Conservation (phyloP, 805 yeast species). For the Pichia scutulata region DNA sequence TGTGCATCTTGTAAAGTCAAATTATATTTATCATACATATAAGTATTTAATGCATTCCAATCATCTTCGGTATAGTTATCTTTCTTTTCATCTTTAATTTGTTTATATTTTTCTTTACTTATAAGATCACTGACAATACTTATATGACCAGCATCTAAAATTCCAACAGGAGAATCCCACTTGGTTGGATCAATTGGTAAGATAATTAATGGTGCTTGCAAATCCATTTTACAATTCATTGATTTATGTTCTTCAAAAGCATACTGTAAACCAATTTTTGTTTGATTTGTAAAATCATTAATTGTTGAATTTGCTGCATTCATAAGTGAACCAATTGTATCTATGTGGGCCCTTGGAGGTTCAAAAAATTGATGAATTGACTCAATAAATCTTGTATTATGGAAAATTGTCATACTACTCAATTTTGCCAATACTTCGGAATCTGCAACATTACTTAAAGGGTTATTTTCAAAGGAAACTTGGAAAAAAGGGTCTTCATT, state of each 20-base stretch:
- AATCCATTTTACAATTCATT: conserved; percentile 71
- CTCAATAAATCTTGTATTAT: conserved; percentile 78
- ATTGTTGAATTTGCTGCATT: conserved; percentile 93
- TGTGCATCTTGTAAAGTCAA: conserved; percentile 79
- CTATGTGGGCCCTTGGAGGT: conserved; percentile 79
- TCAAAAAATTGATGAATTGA: conserved; percentile 68
- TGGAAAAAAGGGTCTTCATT: conserved; percentile 59
- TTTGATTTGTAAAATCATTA: conserved; percentile 83
- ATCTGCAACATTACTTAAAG: conserved; percentile 78
- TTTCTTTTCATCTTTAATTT: conserved; percentile 56
- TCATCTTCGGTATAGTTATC: conserved; percentile 52
- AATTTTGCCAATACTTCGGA: conserved; percentile 65
- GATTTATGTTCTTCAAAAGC: conserved; percentile 95
- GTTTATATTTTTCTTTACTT: conserved; percentile 57
- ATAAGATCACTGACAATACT: conserved; percentile 76
- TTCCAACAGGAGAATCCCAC: conserved; percentile 81
- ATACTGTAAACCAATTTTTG: conserved; percentile 86
- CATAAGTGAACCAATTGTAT: conserved; percentile 84
- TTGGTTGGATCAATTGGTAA: conserved; percentile 74
- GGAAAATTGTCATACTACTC: conserved; percentile 82
- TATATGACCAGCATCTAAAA: conserved; percentile 94
- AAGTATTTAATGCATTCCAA: conserved; percentile 64
- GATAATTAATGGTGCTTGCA: conserved; percentile 89
- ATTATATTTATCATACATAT: conserved; percentile 86
- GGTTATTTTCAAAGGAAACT: conserved; percentile 76